phyloP scores from a whole-genome alignment of 257 asterid species.

The Salvia rosmarinus region DNA sequence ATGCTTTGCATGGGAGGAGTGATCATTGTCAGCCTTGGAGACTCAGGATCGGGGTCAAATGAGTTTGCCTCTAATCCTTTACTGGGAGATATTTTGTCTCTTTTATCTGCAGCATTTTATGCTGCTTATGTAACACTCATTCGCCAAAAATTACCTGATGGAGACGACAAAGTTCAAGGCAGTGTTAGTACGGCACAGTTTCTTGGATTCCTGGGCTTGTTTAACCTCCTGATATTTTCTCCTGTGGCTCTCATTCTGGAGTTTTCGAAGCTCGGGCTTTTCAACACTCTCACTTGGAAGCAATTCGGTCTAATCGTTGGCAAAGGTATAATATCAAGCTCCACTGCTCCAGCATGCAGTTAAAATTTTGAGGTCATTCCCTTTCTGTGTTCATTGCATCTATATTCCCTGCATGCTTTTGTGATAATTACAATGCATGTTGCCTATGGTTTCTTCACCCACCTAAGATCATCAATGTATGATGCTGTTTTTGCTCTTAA shows the following conservation, averaged over 20 bases:
- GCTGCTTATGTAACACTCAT: constrained; percentile 83
- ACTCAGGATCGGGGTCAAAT: constrained; percentile 56
- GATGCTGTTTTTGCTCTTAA: background rate
- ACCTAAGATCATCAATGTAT: background rate
- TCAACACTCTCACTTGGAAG: constrained; percentile 60
- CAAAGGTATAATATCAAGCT: constrained; percentile 72
- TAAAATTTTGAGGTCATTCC: constrained; percentile 1
- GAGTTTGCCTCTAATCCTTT: constrained; percentile 63
- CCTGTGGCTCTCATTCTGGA: constrained; percentile 68
- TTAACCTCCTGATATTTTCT: constrained; percentile 76
- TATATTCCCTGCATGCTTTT: background rate
- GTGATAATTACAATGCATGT: constrained; percentile 11
- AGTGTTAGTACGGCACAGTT: constrained; percentile 88
- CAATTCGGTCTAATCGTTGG: constrained; percentile 80
- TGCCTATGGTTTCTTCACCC: constrained; percentile 20
- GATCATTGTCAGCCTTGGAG: constrained; percentile 81
- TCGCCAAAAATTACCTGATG: constrained; percentile 84
- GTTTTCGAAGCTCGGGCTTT: constrained; percentile 60
- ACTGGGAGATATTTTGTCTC: constrained; percentile 76
- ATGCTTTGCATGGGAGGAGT: constrained; percentile 98
- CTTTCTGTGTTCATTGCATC: background rate
- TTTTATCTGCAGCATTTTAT: constrained; percentile 79
- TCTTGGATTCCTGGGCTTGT: constrained; percentile 90
- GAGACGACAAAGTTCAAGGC: constrained; percentile 63
- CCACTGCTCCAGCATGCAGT: background rate